These are phyloP conservation scores for Colletotrichum neosansevieriae DNA, from an alignment of 2,329 filamentous ascomycete genomes.

Conservation along the genomic window DNA sequence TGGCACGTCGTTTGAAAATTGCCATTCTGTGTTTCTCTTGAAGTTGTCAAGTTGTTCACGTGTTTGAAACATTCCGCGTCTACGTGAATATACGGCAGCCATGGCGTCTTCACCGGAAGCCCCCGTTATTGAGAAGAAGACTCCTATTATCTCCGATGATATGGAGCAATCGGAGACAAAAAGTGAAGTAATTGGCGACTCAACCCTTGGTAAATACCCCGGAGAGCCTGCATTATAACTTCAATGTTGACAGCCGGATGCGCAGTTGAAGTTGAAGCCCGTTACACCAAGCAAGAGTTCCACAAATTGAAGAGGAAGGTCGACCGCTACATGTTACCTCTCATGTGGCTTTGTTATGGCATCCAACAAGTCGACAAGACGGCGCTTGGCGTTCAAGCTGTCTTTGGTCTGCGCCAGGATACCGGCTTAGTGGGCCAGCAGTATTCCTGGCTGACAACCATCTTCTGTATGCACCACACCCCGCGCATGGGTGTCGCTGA, in stretches of 20 bases:
- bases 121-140: conserved; percentile 26
- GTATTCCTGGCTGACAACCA: conserved; percentile 48
- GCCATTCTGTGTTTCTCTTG: background rate
- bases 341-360: conserved; percentile 63
- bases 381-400: conserved; percentile 53
- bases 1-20: background rate
- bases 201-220: conserved; percentile 13
- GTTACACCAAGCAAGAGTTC: conserved; percentile 54
- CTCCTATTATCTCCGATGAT: conserved; percentile 15
- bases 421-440: conserved; percentile 45
- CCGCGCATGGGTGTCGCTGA: no score
- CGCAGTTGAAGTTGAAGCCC: conserved; percentile 31
- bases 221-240: rapidly evolving
- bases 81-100: background rate
- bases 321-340: conserved; percentile 58
- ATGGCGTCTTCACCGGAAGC: conserved; percentile 22
- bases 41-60: background rate
- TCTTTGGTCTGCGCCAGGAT: conserved; percentile 51
- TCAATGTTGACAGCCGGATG: background rate
- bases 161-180: conserved; percentile 24
- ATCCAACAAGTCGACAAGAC: conserved; percentile 63
- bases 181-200: conserved; percentile 22
- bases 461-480: conserved; percentile 45
- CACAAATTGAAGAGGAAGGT: conserved; percentile 55
- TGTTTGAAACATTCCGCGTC: background rate